Evolutionary conservation across 192 early-diverging fungal species (phyloP).

Genomic region (Coemansia guatemalensis): DNA sequence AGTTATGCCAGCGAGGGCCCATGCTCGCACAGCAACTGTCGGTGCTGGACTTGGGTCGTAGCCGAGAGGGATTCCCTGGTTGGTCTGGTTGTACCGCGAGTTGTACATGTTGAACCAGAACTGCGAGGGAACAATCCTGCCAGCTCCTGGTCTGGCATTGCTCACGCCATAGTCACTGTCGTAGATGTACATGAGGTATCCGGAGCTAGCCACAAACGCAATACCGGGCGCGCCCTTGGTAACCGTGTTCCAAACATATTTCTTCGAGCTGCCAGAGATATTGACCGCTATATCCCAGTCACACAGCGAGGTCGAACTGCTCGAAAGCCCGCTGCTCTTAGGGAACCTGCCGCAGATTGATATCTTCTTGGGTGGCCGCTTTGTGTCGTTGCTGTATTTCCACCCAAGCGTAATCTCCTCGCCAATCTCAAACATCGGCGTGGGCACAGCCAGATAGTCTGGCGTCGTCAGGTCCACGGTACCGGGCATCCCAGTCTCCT

Average conservation of each 20-base stretch:
- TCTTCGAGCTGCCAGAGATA: conserved; percentile 30
- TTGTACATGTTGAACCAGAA: conserved; percentile 51
- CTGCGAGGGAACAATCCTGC: conserved; percentile 25
- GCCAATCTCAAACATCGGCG: conserved; percentile 50
- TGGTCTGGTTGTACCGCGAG: conserved; percentile 42
- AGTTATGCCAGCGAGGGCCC: conserved; percentile 15
- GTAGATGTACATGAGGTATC: conserved; percentile 43
- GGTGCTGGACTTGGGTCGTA: conserved; percentile 40
- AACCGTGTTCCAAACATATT: conserved; percentile 46
- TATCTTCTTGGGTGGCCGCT: conserved; percentile 33
- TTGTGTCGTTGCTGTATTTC: conserved; percentile 33
- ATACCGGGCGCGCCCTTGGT: conserved; percentile 30
- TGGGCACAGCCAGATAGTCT: conserved; percentile 22
- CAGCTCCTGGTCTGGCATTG: conserved; percentile 32
- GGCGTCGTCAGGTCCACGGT: conserved; percentile 33
- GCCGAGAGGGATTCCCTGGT: conserved; percentile 42
- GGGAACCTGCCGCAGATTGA: conserved; percentile 49
- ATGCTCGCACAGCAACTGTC: conserved; percentile 8
- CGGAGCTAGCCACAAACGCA: conserved; percentile 30
- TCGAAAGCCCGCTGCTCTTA: conserved; percentile 21
- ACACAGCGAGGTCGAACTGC: conserved; percentile 13
- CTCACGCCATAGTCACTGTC: conserved; percentile 43
- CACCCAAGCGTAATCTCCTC: conserved; percentile 38
- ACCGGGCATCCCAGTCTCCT: conserved; percentile 37
- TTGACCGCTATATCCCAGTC: conserved; percentile 50